Evolutionary conservation across 805 yeast genomes (phyloP), one percentile per base, ranked within the genome.

Genomic region (Kluyveromyces aestuarii): DNA sequence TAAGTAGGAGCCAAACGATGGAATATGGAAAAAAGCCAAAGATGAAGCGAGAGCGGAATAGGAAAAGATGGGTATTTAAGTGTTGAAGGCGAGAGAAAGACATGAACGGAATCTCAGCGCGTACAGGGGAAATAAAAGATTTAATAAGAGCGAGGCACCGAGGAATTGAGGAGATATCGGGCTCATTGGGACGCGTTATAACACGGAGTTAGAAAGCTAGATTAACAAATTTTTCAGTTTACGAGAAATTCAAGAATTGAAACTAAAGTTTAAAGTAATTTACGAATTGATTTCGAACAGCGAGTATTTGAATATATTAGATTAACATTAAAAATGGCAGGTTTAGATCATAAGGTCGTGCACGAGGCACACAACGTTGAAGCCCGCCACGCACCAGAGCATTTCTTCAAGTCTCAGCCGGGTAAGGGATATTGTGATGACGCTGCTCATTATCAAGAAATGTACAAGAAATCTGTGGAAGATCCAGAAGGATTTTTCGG

Each of bases 401-500:
- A 71, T 55, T 71, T 63, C 52, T 67, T 57, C 54, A 66, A 67
- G 19, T 55, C 61, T 13, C 75, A 71, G 52, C 75, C 75, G 45
- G 63, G 64, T 44, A 55, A 60, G 42, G 56, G 77, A 51, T 81
- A 80, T 57, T 65, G 87, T 50, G 69, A 74, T 43, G 72, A 78
- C 48, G 64, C 87, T 55, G 86, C 79, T 13, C 83, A 88, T 55
- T 91, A 90, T 75, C 67, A 77, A 48, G 67, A 75, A 53, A 65
- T 89, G 75, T 89, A 91, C 73, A 67, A 79, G 50, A 76, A 87
- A 73, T 86, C 96, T 36, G 82, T 91, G 56, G 73, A 79, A 48
- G 80, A 87, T 59, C 98, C 99, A 43, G 86, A 80, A 50, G 75
- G 70, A 27, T 91, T 91, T 68, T 91, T 87, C 64, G 93, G 91